A percentile compares a stretch with the other conserved stretches of the same genome.
phyloP scores from a whole-genome alignment of 345 rosid genomes.

The Eutrema yunnanense region DNA sequence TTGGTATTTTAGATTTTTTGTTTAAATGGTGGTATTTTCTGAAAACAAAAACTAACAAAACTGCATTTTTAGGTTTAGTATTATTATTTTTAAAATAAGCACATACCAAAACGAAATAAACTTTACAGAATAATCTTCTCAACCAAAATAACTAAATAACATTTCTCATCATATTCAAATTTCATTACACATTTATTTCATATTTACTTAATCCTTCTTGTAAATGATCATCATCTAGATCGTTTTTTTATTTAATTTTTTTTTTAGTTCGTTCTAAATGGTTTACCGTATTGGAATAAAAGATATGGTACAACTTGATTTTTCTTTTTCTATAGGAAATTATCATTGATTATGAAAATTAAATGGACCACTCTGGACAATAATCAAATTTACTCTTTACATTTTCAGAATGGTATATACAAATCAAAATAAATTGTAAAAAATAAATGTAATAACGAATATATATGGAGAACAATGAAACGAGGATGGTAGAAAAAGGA shows the following conservation, averaged over 20 bases:
- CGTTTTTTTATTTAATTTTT: neutral
- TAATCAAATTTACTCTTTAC: neutral
- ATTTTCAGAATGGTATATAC: neutral
- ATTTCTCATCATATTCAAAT: neutral
- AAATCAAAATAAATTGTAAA: constrained; percentile 3
- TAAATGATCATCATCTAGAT: neutral
- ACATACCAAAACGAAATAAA: neutral
- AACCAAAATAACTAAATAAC: neutral
- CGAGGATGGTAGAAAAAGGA: constrained; percentile 30
- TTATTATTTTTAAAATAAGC: neutral
- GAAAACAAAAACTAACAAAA: neutral
- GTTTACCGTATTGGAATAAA: neutral
- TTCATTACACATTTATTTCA: neutral
- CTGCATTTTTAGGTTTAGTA: neutral
- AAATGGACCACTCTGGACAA: neutral
- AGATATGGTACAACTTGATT: neutral
- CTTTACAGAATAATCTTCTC: neutral
- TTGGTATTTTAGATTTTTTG: neutral
- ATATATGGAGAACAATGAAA: constrained; percentile 16
- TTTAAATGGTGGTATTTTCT: neutral
- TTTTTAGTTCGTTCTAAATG: neutral
- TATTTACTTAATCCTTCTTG: neutral
- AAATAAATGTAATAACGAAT: constrained; percentile 12
- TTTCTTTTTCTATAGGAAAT: neutral
- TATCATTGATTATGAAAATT: neutral